Percentiles rank a stretch among this genome's conserved stretches.
Evolutionary conservation across 2,329 filamentous ascomycete species (phyloP).

Genomic region (Talaromyces sp.): DNA sequence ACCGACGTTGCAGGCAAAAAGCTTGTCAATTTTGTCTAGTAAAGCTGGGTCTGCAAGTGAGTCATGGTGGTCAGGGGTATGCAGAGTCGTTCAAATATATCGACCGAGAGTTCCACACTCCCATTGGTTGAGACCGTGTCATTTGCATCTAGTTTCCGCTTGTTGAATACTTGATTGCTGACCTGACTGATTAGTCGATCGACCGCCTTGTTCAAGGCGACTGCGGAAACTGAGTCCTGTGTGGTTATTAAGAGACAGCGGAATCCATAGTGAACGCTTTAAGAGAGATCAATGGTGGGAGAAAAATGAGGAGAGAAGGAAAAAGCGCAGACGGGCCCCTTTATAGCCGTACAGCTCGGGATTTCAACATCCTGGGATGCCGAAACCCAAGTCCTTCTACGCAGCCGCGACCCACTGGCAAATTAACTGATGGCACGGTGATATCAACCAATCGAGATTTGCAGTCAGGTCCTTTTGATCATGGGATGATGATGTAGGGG

Average conservation of each 20-base stretch:
- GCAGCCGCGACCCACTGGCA: not conserved
- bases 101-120: not conserved
- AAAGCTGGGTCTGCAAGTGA: no score
- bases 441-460: not conserved
- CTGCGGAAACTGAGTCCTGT: not conserved
- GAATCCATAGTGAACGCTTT: not conserved
- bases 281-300: not conserved
- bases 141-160: not conserved
- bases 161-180: constrained; percentile 8
- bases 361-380: constrained; percentile 11
- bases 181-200: not conserved
- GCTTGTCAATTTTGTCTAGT: no score
- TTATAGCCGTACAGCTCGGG: not conserved
- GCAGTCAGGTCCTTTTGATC: not conserved
- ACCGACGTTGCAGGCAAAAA: no score
- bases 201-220: not conserved
- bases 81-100: not conserved
- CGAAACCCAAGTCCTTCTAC: constrained; percentile 3
- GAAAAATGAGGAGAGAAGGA: not conserved
- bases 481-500: not conserved
- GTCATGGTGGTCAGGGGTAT: no score
- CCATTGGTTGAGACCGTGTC: not conserved
- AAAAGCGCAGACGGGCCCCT: not conserved
- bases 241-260: not conserved
- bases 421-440: not conserved